phyloP scores from a whole-genome alignment of 106 monocot genomes.

The Apostasia shenzhenica region DNA sequence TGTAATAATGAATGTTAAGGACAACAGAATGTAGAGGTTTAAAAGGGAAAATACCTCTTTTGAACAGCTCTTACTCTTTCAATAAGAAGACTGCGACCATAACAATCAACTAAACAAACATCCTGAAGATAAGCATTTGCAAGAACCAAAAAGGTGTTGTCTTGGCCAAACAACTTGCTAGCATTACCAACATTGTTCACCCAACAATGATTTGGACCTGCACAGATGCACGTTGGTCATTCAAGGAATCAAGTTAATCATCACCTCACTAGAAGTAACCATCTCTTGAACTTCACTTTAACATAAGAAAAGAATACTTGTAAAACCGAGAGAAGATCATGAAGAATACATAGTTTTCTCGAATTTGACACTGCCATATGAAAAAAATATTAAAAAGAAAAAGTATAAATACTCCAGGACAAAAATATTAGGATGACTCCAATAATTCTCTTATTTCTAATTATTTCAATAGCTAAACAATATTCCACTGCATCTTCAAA shows the following conservation, averaged over 20 bases:
- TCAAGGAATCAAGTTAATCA: background rate
- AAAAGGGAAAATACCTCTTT: slow-evolving; percentile 15
- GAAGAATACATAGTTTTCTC: background rate
- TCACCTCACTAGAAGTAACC: background rate
- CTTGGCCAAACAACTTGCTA: slow-evolving; percentile 4
- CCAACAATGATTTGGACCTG: slow-evolving; percentile 46
- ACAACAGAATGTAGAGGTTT: background rate
- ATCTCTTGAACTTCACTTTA: no score
- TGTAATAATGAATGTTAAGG: background rate
- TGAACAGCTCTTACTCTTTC: slow-evolving; percentile 36
- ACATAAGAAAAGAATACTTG: no score
- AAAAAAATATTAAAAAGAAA: background rate
- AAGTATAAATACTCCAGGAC: background rate
- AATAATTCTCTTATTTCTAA: background rate
- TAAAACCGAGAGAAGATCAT: background rate
- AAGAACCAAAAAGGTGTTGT: slow-evolving; percentile 26
- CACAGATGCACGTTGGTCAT: background rate
- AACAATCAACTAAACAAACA: slow-evolving; percentile 2
- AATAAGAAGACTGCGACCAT: slow-evolving; percentile 12
- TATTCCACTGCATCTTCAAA: background rate
- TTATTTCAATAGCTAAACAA: background rate
- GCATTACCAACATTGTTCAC: slow-evolving; percentile 21
- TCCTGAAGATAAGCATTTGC: slow-evolving; percentile 8
- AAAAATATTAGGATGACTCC: background rate
- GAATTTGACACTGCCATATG: background rate